Evolutionary conservation across 202 grass and related monocot genomes (phyloP), one percentile per base, ranked within the genome.

Genomic region (Bolboschoenoplectus hybrid): DNA sequence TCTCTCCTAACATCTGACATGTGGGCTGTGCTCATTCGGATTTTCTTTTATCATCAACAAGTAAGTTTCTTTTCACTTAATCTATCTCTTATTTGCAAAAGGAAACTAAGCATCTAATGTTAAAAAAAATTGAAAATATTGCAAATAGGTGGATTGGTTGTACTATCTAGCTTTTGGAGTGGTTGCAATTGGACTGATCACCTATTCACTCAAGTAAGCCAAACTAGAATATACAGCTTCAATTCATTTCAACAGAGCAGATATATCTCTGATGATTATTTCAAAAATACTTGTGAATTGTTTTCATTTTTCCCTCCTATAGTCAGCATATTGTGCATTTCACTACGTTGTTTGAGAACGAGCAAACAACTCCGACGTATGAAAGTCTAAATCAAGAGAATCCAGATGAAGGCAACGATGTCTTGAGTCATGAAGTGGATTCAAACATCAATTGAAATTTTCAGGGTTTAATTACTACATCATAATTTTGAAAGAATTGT

Each of bases 1-100:
- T 98, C 92, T 19, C 86, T 96, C 16, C 66, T 96, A 64, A 98
- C 92, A 86, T 92, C 93, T 76, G 92, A 92, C 74, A 96, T 96
- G 93, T 94, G 92, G 97, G 93, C 88, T 40, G 97, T 98, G 0
- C 51, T 88, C n/a, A 96, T 96, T 90, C 85, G 92, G 85, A 83
- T 92, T 60, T 87, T 92, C 84, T 96, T 98, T 46, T 98, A 98
- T 76, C 90, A 85, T 53, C 89, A 98, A 88, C 67, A 89, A 89
- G 93, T 98, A 9, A 44, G 81, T 87, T 65, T 51, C 83, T 88
- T 83, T 81, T 34, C 3, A 73, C 13, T n/a, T 12, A 4, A 5
- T 72, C 32, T 35, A 43, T 32, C 69, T 50, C 17, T 63, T 82
- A 63, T 39, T 41, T 3, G 4, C 16, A 58, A 2, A 17, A 40